Evolutionary conservation across 192 early-diverging fungal species (phyloP).

Genomic region (Coemansia sp.): DNA sequence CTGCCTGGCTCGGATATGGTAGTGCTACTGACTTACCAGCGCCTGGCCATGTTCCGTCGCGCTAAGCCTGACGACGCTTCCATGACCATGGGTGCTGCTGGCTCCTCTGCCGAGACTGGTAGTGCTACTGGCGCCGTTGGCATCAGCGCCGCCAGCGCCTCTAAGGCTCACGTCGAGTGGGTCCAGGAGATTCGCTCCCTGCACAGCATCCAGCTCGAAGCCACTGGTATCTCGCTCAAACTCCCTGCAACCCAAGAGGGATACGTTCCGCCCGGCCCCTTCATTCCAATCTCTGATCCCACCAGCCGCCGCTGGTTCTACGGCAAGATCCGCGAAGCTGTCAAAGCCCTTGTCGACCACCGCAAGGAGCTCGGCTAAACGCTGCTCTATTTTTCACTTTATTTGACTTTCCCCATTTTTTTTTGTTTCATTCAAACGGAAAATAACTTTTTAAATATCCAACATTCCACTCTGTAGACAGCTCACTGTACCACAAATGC

Average conservation of each 20-base stretch:
- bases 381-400: not conserved
- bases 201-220: conserved; percentile 69
- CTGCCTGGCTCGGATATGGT: conserved; percentile 83
- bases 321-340: conserved; percentile 66
- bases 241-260: conserved; percentile 59
- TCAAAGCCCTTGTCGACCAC: conserved; percentile 53
- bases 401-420: not conserved
- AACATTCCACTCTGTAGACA: not conserved
- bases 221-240: conserved; percentile 71
- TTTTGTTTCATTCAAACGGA: not conserved
- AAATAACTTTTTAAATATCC: too few relatives aligned
- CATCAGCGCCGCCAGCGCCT: conserved; percentile 57
- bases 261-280: conserved; percentile 54
- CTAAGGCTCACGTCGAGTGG: conserved; percentile 78
- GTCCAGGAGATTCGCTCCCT: conserved; percentile 69
- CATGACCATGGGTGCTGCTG: conserved; percentile 42
- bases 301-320: conserved; percentile 68
- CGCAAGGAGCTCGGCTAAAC: conserved; percentile 39
- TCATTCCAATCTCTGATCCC: conserved; percentile 70
- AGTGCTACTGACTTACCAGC: conserved; percentile 75
- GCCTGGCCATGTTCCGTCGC: conserved; percentile 69
- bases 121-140: conserved; percentile 38
- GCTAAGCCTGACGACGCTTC: conserved; percentile 46
- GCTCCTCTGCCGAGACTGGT: conserved; percentile 41
- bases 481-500: conserved; percentile 24